Evolutionary conservation across 352 stramenopile genomes (phyloP), one percentile per base, ranked within the genome.

Genomic region (Phytophthora palmivora): DNA sequence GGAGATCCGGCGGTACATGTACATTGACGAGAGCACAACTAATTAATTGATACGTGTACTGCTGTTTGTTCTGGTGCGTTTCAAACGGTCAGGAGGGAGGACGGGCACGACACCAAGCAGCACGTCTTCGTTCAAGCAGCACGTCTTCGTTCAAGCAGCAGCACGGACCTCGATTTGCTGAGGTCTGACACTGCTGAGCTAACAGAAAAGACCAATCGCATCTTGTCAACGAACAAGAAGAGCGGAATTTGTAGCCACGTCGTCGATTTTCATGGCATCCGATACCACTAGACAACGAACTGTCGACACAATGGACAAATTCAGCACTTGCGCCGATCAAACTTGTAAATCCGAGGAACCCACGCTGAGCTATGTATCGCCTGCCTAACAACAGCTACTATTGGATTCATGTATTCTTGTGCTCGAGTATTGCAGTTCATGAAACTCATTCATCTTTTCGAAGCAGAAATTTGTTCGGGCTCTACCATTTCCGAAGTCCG

Each of bases 131-230:
- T n/a, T n/a, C n/a, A n/a, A n/a, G n/a, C n/a, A n/a, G n/a, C n/a
- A n/a, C n/a, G n/a, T n/a, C n/a, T n/a, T 24, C 11, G 21, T 24
- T 39, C 51, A 59, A 59, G 51, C 51, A 59, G 28, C 38, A 51
- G 24, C 22, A 49, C 2, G 28, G 32, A 15, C 9, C 33, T 55
- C 14, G 33, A 45, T 45, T 55, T 44, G 34, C 21, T 30, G 19
- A 28, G 37, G 14, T 37, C 41, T 28, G 19, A 7, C 30, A 28
- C 39, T 12, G 18, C 39, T 28, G 39, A 28, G 26, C 39, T 6
- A 45, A 45, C 41, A 47, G 10, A 14, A 47, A 32, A 18, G 12
- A 47, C 41, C 28, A 8, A 32, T 9, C 10, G 21, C 11, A 18
- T 6, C 41, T 32, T 32, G 41, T 18, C 24, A 28, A 28, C 24